A percentile compares a stretch with the other conserved stretches of the same genome.
Conservation (phyloP, 805 yeast genomes). For the Nakazawaea populi region DNA sequence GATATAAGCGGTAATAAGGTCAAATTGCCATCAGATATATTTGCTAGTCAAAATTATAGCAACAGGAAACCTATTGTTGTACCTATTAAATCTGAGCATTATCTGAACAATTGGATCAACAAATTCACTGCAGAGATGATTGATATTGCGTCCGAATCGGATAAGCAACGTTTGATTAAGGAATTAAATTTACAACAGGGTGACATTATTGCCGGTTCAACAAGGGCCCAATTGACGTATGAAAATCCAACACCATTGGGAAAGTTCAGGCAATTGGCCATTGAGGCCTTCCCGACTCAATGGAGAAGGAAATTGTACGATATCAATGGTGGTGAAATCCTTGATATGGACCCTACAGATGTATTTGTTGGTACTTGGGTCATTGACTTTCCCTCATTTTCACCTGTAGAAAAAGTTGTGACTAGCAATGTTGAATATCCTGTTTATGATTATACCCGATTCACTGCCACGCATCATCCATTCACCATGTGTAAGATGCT, state of each 20-base stretch:
- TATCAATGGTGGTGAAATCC: slow-evolving; percentile 13
- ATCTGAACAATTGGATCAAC: slow-evolving; percentile 37
- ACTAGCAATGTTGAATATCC: slow-evolving; percentile 44
- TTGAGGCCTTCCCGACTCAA: slow-evolving; percentile 43
- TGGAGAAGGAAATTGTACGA: slow-evolving; percentile 36
- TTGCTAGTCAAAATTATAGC: slow-evolving; percentile 39
- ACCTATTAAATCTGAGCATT: slow-evolving; percentile 39
- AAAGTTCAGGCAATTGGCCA: slow-evolving; percentile 69
- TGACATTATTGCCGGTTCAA: slow-evolving; percentile 73
- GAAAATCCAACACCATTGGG: slow-evolving; percentile 98
- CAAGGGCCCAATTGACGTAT: slow-evolving; percentile 62
- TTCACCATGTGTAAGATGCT: slow-evolving; percentile 84
- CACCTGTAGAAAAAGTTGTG: slow-evolving; percentile 49
- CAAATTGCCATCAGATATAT: slow-evolving; percentile 30
- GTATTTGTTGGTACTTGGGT: slow-evolving; percentile 75
- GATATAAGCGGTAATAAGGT: slow-evolving; percentile 15
- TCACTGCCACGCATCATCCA: slow-evolving; percentile 90
- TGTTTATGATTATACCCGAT: slow-evolving; percentile 38
- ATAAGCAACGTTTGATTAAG: slow-evolving; percentile 19
- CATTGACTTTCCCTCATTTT: slow-evolving; percentile 87
- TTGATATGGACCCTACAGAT: slow-evolving; percentile 23
- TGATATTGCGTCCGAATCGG: slow-evolving; percentile 21
- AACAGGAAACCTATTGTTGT: slow-evolving; percentile 54
- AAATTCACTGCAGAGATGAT: slow-evolving; percentile 23
- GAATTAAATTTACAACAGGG: slow-evolving; percentile 48